Evolutionary conservation across 1,139 yeast species (phyloP).

Genomic region (Martiniozyma asiatica): DNA sequence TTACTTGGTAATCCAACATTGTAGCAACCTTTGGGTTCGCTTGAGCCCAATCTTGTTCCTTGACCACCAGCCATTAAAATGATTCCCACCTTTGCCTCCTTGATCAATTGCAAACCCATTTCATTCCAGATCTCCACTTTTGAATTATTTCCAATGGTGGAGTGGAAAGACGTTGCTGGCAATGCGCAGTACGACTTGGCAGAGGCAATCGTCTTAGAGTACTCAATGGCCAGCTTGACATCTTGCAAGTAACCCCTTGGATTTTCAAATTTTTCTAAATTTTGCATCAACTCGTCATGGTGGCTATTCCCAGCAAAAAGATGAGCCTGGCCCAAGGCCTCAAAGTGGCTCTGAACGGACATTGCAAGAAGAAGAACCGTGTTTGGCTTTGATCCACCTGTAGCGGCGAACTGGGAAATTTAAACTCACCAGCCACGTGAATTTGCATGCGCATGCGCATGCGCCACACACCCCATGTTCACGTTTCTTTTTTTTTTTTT

Average conservation of each 20-base stretch:
- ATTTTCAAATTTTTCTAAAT: constrained; percentile 30
- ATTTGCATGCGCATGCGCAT: too few species aligned
- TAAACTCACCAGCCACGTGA: too few species aligned
- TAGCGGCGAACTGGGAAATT: too few species aligned
- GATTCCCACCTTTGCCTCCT: constrained; percentile 69
- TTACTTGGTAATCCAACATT: constrained; percentile 75
- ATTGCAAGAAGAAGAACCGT: not conserved
- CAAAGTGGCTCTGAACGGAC: constrained; percentile 12
- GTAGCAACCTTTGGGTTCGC: constrained; percentile 88
- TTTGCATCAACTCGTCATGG: constrained; percentile 25
- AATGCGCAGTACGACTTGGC: constrained; percentile 36
- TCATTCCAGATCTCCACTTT: constrained; percentile 35
- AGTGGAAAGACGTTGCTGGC: constrained; percentile 36
- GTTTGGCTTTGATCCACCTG: too few species aligned
- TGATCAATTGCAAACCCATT: constrained; percentile 59
- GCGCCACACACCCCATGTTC: too few species aligned
- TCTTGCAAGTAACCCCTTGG: constrained; percentile 32
- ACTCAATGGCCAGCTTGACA: constrained; percentile 37
- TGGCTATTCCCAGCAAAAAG: constrained; percentile 25
- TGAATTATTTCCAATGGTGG: constrained; percentile 28
- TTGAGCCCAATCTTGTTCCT: constrained; percentile 87
- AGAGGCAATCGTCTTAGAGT: constrained; percentile 23
- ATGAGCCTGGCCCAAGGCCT: constrained; percentile 21
- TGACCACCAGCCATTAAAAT: constrained; percentile 96
- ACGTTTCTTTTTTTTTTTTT: too few species aligned